Evolutionary conservation across 345 rosid species (phyloP).

Genomic region (Laguncularia racemosa): DNA sequence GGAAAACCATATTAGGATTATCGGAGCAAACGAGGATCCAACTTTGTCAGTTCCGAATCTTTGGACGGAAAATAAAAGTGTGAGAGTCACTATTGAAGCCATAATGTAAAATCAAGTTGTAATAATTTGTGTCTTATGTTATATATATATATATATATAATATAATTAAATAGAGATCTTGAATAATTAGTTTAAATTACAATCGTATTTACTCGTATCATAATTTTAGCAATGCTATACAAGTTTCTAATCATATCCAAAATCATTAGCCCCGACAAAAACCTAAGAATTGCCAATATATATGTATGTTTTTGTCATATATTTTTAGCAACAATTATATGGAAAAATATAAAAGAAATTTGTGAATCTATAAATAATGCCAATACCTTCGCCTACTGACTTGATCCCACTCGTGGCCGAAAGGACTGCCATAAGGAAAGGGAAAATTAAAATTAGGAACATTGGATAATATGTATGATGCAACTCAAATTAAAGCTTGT

Average conservation of each 20-base stretch:
- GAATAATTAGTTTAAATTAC: background rate
- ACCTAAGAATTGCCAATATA: background rate
- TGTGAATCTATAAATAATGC: background rate
- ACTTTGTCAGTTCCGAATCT: conserved; percentile 71
- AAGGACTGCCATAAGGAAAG: conserved; percentile 34
- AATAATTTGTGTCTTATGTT: no score
- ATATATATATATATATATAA: no score
- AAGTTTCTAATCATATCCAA: no score
- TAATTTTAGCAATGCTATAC: no score
- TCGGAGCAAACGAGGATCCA: conserved; percentile 59
- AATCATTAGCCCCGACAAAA: no score
- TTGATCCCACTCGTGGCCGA: conserved; percentile 72
- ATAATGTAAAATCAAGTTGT: no score
- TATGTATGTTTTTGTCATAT: background rate
- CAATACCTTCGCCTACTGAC: conserved; percentile 51
- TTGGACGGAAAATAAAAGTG: conserved; percentile 40
- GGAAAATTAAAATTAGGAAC: background rate
- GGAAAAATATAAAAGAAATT: background rate
- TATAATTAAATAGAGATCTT: no score
- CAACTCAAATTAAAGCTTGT: no score
- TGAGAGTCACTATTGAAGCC: conserved; percentile 49
- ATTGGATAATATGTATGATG: background rate
- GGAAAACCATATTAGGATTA: conserved; percentile 50
- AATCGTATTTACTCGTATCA: no score
- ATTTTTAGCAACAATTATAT: no score